Percentiles rank a stretch among this genome's conserved stretches.
Conservation (phyloP, 2,329 filamentous ascomycete genomes). For the Nemania sp. region DNA sequence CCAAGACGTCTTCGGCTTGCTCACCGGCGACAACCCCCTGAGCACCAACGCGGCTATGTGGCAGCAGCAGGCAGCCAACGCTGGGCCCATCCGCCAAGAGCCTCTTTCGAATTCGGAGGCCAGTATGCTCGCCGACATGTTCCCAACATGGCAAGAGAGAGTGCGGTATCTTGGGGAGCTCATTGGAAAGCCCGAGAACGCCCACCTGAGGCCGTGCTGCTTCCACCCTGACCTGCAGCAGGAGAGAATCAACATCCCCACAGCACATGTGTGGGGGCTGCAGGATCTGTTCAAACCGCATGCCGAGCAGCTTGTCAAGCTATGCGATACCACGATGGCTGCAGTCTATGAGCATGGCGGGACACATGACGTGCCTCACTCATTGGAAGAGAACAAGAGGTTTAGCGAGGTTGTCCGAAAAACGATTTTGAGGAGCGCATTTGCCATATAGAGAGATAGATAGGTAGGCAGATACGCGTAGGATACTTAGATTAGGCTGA, state of each 20-base stretch:
- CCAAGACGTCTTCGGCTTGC: conserved; percentile 20
- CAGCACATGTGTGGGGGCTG: conserved; percentile 22
- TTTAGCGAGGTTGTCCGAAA: conserved; percentile 24
- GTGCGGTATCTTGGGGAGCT: conserved; percentile 10
- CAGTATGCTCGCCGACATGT: conserved; percentile 22
- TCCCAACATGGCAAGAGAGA: conserved; percentile 23
- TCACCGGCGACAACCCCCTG: conserved; percentile 23
- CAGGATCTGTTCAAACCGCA: conserved; percentile 26
- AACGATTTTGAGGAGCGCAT: conserved; percentile 18
- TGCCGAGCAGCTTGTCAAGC: conserved; percentile 22
- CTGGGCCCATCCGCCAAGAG: not conserved
- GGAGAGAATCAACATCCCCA: conserved; percentile 22
- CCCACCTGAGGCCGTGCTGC: conserved; percentile 16
- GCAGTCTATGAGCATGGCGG: conserved; percentile 21
- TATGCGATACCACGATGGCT: conserved; percentile 17
- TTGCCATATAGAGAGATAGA: conserved; percentile 16
- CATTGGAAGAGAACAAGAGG: conserved; percentile 23
- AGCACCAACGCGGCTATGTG: conserved; percentile 16
- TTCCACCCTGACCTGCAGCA: conserved; percentile 22
- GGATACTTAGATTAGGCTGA: not conserved
- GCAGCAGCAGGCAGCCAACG: conserved; percentile 3
- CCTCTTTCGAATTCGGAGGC: conserved; percentile 16
- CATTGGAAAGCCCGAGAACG: conserved; percentile 15
- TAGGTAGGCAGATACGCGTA: not conserved
- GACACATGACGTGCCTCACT: conserved; percentile 4